Base-by-base conservation (phyloP, 345 rosid species). In the Linum usitatissimum region DNA sequence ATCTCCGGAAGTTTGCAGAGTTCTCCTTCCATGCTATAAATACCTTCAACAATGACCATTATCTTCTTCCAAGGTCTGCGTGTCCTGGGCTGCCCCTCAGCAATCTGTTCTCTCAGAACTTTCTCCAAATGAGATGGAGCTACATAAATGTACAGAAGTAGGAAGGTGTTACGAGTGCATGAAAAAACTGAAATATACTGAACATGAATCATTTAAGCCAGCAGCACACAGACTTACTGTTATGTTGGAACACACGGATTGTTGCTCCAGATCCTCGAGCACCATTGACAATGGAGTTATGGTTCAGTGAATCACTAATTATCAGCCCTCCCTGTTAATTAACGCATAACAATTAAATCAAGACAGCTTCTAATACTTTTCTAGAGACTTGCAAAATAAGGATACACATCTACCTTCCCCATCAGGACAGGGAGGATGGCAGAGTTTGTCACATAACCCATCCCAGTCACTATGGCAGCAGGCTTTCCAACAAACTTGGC, bases 231-330 rank as follows among this genome's bases (percentile, higher is more conserved):
- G 28, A 79, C 91, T 84, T 73, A 90, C 97, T 83, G 68, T 93
- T 93, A 78, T 90, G 86, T 66, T 86, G 97, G 75, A 90, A 93
- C 80, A 93, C 99, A 38, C 96, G 81, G 66, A 90, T 69, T n/a
- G 91, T 83, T 69, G 98, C 94, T 71, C 97, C 96, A 10, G 99
- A 90, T 57, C 97, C 99, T 67, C 99, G 86, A 53, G 97, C 99
- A 58, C 99, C 99, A 74, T 79, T 93, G 60, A 93, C 86, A 77
- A 90, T 87, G 30, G 97, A 93, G 72, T 84, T 90, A 70, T 93
- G 99, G 83, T 93, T 93, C 78, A 93, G 74, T 3, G 99, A 90
- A 76, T 93, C 99, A 61, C 99, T 90, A 19, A 93, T 80, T 42
- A 90, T 86, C 78, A 93, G 79, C 40, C 88, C 84, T 75, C 99